Conservation (phyloP, 768 basidiomycete genomes). For the Leccinum incarnatum region DNA sequence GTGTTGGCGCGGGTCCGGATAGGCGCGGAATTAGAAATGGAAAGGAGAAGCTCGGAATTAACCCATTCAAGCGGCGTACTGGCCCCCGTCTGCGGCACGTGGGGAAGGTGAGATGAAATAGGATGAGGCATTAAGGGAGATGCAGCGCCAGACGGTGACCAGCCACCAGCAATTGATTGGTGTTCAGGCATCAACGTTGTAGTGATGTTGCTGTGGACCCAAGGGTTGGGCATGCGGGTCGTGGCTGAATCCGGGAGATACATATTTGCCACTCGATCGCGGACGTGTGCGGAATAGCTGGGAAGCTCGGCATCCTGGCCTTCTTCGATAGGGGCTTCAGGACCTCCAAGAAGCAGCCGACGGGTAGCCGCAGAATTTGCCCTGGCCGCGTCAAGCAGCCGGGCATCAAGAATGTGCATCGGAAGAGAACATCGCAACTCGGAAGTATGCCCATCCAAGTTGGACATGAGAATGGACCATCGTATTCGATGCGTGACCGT, state of each 20-base stretch:
- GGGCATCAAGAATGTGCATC: conserved; percentile 74
- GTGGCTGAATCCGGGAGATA: conserved; percentile 62
- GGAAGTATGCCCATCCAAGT: conserved; percentile 88
- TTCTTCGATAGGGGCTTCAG: conserved; percentile 39
- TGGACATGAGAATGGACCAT: conserved; percentile 77
- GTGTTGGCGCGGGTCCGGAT: conserved; percentile 18
- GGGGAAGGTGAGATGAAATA: conserved; percentile 32
- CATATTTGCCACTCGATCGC: conserved; percentile 85
- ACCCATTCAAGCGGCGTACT: conserved; percentile 69
- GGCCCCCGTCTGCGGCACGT: conserved; percentile 42
- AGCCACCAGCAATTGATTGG: conserved; percentile 18
- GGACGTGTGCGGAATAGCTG: conserved; percentile 84
- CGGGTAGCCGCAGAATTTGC: conserved; percentile 72
- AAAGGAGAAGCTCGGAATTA: conserved; percentile 79
- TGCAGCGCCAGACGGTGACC: conserved; percentile 33
- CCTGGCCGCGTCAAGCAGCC: conserved; percentile 73
- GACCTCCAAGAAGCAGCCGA: conserved; percentile 42
- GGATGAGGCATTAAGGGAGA: conserved; percentile 41
- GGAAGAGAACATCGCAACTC: conserved; percentile 95
- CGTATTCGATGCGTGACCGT: conserved; percentile 73
- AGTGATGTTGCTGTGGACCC: conserved; percentile 45
- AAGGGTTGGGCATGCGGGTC: conserved; percentile 63
- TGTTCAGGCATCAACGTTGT: conserved; percentile 29
- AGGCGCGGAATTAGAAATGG: conserved; percentile 44
- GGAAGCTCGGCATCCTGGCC: conserved; percentile 77